Evolutionary conservation across 495 filamentous ascomycete species (phyloP).

Genomic region (Xylaria curta): DNA sequence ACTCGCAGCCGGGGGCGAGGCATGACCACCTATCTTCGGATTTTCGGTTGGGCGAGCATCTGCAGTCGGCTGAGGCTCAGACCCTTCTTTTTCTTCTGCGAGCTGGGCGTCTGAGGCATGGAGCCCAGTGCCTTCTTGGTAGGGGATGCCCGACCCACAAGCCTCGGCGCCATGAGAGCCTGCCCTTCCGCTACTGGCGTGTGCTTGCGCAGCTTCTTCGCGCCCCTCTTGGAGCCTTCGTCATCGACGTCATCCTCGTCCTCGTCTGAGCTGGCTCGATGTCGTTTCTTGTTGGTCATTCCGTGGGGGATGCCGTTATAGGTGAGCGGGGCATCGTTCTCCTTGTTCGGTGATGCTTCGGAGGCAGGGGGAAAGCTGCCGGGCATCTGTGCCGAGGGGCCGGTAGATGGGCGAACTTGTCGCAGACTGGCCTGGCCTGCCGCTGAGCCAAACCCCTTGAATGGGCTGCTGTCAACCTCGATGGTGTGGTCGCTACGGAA

Average conservation of each 20-base stretch:
- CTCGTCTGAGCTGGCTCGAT: slow-evolving; percentile 59
- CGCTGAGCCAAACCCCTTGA: slow-evolving; percentile 54
- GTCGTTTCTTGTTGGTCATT: slow-evolving; percentile 76
- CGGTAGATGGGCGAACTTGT: slow-evolving; percentile 59
- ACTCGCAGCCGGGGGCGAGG: not conserved
- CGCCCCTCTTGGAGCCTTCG: slow-evolving; percentile 46
- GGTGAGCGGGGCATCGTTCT: slow-evolving; percentile 50
- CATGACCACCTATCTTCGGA: slow-evolving; percentile 44
- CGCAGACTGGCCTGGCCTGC: slow-evolving; percentile 63
- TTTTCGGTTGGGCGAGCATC: slow-evolving; percentile 60
- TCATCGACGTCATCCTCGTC: slow-evolving; percentile 53
- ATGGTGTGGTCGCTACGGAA: slow-evolving; percentile 66
- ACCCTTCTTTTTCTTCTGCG: slow-evolving; percentile 56
- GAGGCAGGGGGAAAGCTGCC: slow-evolving; percentile 51
- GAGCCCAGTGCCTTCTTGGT: slow-evolving; percentile 36
- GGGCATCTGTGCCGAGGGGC: slow-evolving; percentile 52
- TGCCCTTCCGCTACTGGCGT: slow-evolving; percentile 56
- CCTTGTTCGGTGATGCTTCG: slow-evolving; percentile 51
- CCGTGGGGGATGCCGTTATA: slow-evolving; percentile 64
- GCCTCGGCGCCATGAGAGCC: slow-evolving; percentile 50
- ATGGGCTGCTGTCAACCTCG: slow-evolving; percentile 52
- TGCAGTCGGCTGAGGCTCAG: slow-evolving; percentile 58
- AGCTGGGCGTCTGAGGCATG: slow-evolving; percentile 42
- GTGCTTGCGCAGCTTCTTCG: slow-evolving; percentile 53
- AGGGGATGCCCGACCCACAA: slow-evolving; percentile 34